These are phyloP conservation scores for Gonium pectorale DNA, from an alignment of 139 green algal species.

Conservation along the genomic window DNA sequence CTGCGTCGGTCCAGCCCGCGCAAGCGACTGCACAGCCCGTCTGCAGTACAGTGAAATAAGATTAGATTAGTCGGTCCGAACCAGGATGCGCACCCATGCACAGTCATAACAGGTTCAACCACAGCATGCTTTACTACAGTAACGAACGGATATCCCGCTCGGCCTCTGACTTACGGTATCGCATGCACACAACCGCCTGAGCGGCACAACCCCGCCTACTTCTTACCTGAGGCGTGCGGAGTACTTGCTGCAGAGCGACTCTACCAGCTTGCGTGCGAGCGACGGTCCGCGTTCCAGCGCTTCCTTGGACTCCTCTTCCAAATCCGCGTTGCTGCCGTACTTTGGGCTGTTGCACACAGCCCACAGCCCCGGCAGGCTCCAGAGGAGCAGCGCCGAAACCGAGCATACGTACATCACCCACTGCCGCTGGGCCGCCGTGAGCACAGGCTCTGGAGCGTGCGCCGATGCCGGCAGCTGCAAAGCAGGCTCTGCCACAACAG, in stretches of 20 bases:
- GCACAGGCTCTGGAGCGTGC: neutral
- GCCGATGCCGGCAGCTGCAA: slow-evolving; percentile 8
- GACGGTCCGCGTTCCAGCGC: neutral
- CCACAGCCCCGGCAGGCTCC: slow-evolving; percentile 34
- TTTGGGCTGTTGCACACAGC: slow-evolving; percentile 31
- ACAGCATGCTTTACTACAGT: too few relatives aligned
- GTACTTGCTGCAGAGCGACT: slow-evolving; percentile 23
- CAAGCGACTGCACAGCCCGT: slow-evolving; percentile 29
- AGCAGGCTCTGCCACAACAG: neutral
- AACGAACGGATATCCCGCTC: too few relatives aligned
- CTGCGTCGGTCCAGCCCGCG: slow-evolving; percentile 10
- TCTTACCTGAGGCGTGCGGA: slow-evolving; percentile 4
- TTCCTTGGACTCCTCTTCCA: slow-evolving; percentile 13
- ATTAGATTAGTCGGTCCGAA: too few relatives aligned
- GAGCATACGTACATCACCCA: slow-evolving; percentile 40
- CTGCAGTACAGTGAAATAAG: too few relatives aligned
- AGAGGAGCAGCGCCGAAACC: slow-evolving; percentile 28
- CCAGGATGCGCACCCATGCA: too few relatives aligned
- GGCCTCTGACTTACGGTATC: too few relatives aligned
- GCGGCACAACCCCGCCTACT: neutral
- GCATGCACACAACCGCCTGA: too few relatives aligned
- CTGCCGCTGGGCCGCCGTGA: slow-evolving; percentile 27
- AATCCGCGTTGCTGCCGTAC: slow-evolving; percentile 17
- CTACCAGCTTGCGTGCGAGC: slow-evolving; percentile 12
- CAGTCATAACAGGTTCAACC: too few relatives aligned